A percentile compares a stretch with the other conserved stretches of the same genome.
phyloP scores from a whole-genome alignment of 257 asterid genomes.

The Hygrophila difformis region DNA sequence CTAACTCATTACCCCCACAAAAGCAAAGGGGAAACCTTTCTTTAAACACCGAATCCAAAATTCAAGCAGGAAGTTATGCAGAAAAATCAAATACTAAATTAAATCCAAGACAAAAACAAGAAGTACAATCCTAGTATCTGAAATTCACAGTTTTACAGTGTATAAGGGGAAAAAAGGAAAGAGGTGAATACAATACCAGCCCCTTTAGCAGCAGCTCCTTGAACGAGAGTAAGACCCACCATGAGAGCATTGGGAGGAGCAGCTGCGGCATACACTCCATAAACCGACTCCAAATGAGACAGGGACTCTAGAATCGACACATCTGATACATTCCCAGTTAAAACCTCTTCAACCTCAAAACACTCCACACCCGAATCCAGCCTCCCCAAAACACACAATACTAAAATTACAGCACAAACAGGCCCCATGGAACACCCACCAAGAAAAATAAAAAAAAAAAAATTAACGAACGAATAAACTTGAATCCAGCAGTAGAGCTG shows the following conservation, averaged over 20 bases:
- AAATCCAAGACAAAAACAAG: constrained; percentile 10
- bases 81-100: background rate
- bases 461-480: no score
- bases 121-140: no score
- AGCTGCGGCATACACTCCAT: constrained; percentile 45
- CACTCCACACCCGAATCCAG: constrained; percentile 28
- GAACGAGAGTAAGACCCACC: constrained; percentile 77
- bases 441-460: no score
- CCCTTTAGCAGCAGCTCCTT: constrained; percentile 73
- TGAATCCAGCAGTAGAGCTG: no score
- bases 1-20: no score
- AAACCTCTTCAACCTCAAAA: constrained; percentile 43
- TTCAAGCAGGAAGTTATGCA: no score
- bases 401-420: constrained; percentile 30
- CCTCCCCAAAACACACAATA: constrained; percentile 20
- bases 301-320: constrained; percentile 33
- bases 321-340: constrained; percentile 33
- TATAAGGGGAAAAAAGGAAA: background rate
- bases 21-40: no score
- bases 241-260: constrained; percentile 41
- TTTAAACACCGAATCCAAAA: constrained; percentile 8
- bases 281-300: constrained; percentile 41
- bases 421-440: constrained; percentile 27
- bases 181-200: constrained; percentile 45
- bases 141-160: background rate